Base-by-base conservation (phyloP, 495 filamentous ascomycete species). In the Penicillium longicatenatum region DNA sequence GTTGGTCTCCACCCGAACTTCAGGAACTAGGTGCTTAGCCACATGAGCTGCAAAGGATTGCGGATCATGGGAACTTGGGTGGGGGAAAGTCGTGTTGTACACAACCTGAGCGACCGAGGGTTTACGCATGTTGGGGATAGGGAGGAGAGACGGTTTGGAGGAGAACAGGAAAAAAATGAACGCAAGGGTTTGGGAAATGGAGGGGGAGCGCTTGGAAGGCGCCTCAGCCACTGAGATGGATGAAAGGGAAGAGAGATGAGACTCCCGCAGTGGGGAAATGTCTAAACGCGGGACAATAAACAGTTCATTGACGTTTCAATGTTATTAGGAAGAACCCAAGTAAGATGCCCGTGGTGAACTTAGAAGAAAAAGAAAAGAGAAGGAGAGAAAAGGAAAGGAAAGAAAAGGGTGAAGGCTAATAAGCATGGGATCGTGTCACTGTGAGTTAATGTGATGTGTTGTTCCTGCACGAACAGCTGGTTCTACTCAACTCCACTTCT, bases 1-100 rank as follows among this genome's bases (percentile, higher is more conserved):
- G 50, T 86, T 84, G 3, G 89, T 91, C 69, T 97, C 92, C 64
- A 89, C 81, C 41, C 91, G 89, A 49, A 97, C 91, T 80, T 97
- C 92, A 12, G 87, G 89, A n/a, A 97, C 86, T 22, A 97, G 83
- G 65, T 91, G 81, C 29, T 80, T 79, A 37, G 78, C 77, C 55
- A 88, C 79, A 60, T 87, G 83, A 10, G 76, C 77, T 16, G 80
- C 72, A 70, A 87, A 88, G 43, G 78, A 79, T 1, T 73, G 70
- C 0, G 84, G 84, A 53, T 87, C 83, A 43, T 66, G 76, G 8
- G 80, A 65, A 33, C 75, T 74, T n/a, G 81, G 82, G 17, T 71
- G 73, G n/a, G 85, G 84, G 60, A 79, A 88, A 22, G 84, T 76
- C 54, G 76, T 69, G 52, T 75, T 75, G 74, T 86, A 81, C 56